Base-by-base conservation (phyloP, 176 grass and related monocot species). In the Dactylis glomerata region DNA sequence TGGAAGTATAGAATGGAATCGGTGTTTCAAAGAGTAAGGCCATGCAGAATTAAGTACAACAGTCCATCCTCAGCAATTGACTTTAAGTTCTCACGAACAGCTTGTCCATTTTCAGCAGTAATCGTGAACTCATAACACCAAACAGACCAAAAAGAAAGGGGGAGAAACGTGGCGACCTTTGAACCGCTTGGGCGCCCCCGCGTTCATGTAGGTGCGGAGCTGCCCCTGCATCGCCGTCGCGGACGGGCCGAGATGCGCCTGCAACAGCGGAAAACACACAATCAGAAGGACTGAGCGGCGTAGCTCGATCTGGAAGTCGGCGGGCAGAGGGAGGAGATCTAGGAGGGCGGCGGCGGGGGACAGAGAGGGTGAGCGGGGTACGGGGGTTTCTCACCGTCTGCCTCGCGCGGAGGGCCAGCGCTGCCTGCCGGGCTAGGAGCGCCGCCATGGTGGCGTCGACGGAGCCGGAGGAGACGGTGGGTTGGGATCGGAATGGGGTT, bases 341-440 rank as follows among this genome's bases (percentile, higher is more conserved):
- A 81, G 81, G 67, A 75, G 27, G 66, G 73, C 7, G 5, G 4
- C 30, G 20, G 81, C 17, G 19, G 49, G 49, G 5, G 40, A 15
- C 72, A 51, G 42, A 68, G 52, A 30, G 54, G 61, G 73, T n/a
- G 6, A 66, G 75, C 37, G 34, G 69, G n/a, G n/a, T n/a, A 31
- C 6, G 47, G 15, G 66, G 50, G 24, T 20, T 52, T 44, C 84
- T 19, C 89, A 93, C 95, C 69, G 80, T 63, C 64, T 97, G 95
- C 34, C 89, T 91, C 1, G 86, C 78, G 63, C 95, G 89, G 51
- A 97, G 91, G 56, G 89, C 84, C 70, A 93, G 89, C 32, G 91
- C 88, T 50, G 92, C 84, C 88, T 93, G 91, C 78, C 91, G 92
- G 84, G 92, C 88, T 52, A 95, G 81, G 76, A 93, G 80, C 76